phyloP scores from a whole-genome alignment of 495 filamentous ascomycete species.

The Neurospora discreta region DNA sequence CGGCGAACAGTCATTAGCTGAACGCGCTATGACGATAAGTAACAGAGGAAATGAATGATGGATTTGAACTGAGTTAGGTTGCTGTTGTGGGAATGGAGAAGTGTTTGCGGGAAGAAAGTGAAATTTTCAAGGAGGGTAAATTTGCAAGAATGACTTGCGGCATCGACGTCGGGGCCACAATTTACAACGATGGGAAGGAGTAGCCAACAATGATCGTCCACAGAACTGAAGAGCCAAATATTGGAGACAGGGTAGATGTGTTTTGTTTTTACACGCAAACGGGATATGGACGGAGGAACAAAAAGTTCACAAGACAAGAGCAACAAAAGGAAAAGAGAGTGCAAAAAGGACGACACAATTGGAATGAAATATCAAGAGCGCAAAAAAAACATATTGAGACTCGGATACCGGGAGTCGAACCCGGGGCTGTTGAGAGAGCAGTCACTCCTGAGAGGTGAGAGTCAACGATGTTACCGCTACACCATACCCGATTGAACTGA shows the following conservation, averaged over 20 bases:
- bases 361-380: too few species aligned
- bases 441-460: too few species aligned
- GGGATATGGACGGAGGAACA: too few species aligned
- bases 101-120: neutral
- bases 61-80: neutral
- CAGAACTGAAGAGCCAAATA: too few species aligned
- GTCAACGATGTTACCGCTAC: too few species aligned
- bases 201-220: neutral
- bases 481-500: neutral
- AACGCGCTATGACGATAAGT: too few species aligned
- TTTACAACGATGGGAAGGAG: neutral
- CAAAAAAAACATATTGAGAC: neutral
- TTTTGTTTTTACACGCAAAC: too few species aligned
- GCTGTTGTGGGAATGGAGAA: neutral
- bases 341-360: neutral
- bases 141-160: neutral
- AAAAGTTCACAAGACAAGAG: neutral
- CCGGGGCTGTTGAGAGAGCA: too few species aligned
- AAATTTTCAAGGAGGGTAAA: neutral
- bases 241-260: too few species aligned
- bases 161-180: neutral
- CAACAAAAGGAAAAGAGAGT: neutral
- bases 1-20: too few species aligned
- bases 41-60: neutral
- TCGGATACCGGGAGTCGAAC: neutral